Evolutionary conservation across 768 basidiomycete species (phyloP), one percentile per base, ranked within the genome.

Genomic region (Boletellus sp.): DNA sequence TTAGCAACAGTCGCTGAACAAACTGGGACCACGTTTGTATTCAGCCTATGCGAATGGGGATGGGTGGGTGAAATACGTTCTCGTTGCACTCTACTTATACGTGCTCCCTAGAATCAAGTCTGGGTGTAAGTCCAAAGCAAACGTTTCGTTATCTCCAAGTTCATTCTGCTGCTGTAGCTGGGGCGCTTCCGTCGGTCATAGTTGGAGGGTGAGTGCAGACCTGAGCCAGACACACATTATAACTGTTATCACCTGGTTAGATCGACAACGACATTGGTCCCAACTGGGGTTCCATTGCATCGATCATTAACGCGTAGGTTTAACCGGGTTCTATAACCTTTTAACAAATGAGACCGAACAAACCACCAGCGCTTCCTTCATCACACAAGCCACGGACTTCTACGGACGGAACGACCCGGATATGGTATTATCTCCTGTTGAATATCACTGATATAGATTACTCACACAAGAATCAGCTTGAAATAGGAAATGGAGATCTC

Each of bases 41-140:
- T 80, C 47, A 83, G 82, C 32, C 62, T 85, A 23, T 85, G 84
- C 58, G 72, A 85, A 65, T 85, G 84, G 84, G 84, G 84, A 28
- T 69, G 75, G 64, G 84, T 84, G 51, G 62, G 75, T 66, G 23
- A 52, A 38, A 48, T 23, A 20, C 34, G 6, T 22, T 12, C 15
- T 39, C 40, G 40, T 38, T 15, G 15, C 10, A 4, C 42, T 26
- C 38, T 3, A 31, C 31, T 50, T n/a, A 42, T 31, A 34, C 10
- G 23, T 24, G n/a, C 42, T n/a, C 17, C 20, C 34, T 47, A 81
- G 79, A 73, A 70, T 56, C 76, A 82, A 68, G 80, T 80, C 4
- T 83, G 80, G 82, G 59, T 82, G 41, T 85, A 78, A 77, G 83
- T 20, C 64, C 59, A 50, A 53, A 62, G 10, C 48, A 76, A 12